Evolutionary conservation across 352 stramenopile species (phyloP), one percentile per base, ranked within the genome.

Genomic region (Globisporangium paroecandrum): DNA sequence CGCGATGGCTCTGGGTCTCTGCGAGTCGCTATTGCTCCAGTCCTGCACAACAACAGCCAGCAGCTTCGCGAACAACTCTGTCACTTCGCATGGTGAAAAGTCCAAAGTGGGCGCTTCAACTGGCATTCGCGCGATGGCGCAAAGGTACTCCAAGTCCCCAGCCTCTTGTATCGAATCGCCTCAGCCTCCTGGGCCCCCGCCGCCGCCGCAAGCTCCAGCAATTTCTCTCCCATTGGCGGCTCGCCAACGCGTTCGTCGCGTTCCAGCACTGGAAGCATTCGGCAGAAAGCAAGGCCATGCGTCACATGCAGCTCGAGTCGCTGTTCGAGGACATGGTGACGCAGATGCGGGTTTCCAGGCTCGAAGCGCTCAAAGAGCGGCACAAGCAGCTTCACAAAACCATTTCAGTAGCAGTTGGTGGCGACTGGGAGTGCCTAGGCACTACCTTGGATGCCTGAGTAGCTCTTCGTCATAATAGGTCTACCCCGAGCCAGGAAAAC

Each of bases 201-300:
- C 38, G 54, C 7, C 13, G 36, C 24, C 66, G 32, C 54, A 64
- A n/a, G 43, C 59, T 71, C n/a, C 59, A 59, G 49, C 49, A 53
- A 22, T 62, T 78, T n/a, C 20, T 85, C 34, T 71, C 71, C 22
- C 71, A 83, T 43, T 85, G 77, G 77, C 64, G 62, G 3, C 68
- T 78, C 18, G 69, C 70, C 0, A 67, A 69, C 18, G 69, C 62
- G 27, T 75, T 81, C n/a, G 10, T 63, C 12, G 77, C 76, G 10
- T 80, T 85, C 27, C 69, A 77, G 34, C 65, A 60, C 27, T 83
- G 76, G 76, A 83, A 82, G 43, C 71, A 70, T 46, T 29, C 63
- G 34, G 12, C 7, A 6, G 71, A 36, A 10, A 78, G 62, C n/a
- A 25, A 57, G 8, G 57, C 72, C 10, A 62, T 79, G 24, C 38